Conservation (phyloP, 2,329 filamentous ascomycete species). For the Trichoderma sp. region DNA sequence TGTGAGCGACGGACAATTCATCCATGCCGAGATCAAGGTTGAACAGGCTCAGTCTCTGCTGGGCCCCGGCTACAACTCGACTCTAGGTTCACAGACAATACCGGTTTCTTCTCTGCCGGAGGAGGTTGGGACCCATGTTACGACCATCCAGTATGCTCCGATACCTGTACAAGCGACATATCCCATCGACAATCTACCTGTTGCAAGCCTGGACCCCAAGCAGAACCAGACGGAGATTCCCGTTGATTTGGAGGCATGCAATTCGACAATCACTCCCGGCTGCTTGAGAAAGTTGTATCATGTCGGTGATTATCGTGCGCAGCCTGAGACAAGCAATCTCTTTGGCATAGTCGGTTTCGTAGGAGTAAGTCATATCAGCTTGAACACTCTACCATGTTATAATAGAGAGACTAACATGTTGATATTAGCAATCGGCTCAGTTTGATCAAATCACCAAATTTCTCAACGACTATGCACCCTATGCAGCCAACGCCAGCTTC, state of each 20-base stretch:
- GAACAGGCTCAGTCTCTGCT: constrained; percentile 45
- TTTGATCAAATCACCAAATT: constrained; percentile 56
- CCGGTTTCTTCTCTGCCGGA: not conserved
- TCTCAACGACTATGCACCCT: constrained; percentile 51
- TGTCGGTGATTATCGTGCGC: constrained; percentile 48
- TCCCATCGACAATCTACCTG: not conserved
- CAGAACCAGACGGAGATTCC: not conserved
- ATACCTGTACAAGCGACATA: not conserved
- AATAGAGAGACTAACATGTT: not conserved
- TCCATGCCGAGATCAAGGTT: constrained; percentile 44
- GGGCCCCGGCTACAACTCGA: constrained; percentile 19
- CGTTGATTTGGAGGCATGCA: constrained; percentile 33
- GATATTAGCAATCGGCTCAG: constrained; percentile 47
- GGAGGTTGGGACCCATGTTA: not conserved
- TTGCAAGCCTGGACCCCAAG: not conserved
- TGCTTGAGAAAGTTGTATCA: constrained; percentile 47
- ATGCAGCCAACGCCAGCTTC: constrained; percentile 54
- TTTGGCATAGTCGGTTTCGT: constrained; percentile 58
- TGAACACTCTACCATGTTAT: not conserved
- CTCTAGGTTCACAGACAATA: not conserved
- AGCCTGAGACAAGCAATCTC: constrained; percentile 57
- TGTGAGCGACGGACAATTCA: constrained; percentile 37
- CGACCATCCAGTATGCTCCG: constrained; percentile 2
- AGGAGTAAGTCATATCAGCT: constrained; percentile 30
- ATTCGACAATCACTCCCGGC: constrained; percentile 41